A percentile compares a stretch with the other conserved stretches of the same genome.
These are phyloP conservation scores for Saccharomycopsis sp. DNA, from an alignment of 805 yeast species.

Conservation along the genomic window DNA sequence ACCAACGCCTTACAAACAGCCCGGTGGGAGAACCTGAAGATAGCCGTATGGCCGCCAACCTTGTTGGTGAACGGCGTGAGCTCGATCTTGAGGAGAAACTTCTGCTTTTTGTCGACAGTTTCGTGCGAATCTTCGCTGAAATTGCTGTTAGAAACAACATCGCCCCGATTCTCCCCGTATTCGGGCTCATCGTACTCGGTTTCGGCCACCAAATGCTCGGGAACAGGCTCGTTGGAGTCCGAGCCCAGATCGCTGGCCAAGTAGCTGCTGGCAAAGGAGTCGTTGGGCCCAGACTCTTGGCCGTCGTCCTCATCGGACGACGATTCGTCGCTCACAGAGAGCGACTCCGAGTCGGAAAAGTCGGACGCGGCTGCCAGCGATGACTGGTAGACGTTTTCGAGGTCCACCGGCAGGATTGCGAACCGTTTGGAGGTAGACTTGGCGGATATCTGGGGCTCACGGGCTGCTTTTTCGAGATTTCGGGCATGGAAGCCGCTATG, in stretches of 20 bases:
- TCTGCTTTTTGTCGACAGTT: conserved; percentile 22
- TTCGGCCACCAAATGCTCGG: conserved; percentile 43
- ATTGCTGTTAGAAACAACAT: no score
- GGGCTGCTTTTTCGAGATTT: neutral
- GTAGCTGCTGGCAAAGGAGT: neutral
- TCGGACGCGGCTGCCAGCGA: conserved; percentile 7
- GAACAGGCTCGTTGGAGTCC: neutral
- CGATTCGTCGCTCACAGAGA: neutral
- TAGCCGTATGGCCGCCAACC: conserved; percentile 98
- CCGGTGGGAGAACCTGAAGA: conserved; percentile 80
- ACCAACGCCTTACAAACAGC: conserved; percentile 94
- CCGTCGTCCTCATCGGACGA: neutral
- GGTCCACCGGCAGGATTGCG: neutral
- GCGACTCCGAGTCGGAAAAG: neutral
- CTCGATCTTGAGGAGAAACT: conserved; percentile 76
- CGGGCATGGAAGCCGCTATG: neutral
- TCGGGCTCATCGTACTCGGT: conserved; percentile 38
- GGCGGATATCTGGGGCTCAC: conserved; percentile 7
- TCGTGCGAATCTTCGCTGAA: conserved; percentile 8
- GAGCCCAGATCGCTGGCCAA: neutral
- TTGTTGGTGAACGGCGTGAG: conserved; percentile 85
- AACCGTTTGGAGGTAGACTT: conserved; percentile 18
- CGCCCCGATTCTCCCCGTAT: conserved; percentile 24
- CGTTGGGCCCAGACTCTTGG: no score
- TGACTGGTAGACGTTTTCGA: neutral